Evolutionary conservation across 148 eudicot species (phyloP).

Genomic region (Selenicereus undatus): DNA sequence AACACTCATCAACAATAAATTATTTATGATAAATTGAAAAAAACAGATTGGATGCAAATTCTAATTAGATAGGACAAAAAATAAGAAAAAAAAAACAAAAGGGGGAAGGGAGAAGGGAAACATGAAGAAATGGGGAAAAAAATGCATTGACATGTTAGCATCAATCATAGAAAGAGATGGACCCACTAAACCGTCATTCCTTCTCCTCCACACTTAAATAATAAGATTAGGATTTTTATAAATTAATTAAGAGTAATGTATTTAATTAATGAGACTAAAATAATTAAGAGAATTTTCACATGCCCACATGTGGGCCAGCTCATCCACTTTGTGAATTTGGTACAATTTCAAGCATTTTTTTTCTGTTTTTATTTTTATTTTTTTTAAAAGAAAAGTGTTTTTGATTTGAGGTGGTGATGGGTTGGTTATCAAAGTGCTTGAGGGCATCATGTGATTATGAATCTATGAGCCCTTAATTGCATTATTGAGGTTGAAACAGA

Average conservation of each 20-base stretch:
- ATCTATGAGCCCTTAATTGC: not conserved
- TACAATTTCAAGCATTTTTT: not conserved
- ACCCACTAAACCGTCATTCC: slow-evolving; percentile 26
- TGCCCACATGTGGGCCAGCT: slow-evolving; percentile 32
- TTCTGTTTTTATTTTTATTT: not conserved
- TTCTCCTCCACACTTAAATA: not conserved
- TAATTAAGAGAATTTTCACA: slow-evolving; percentile 23
- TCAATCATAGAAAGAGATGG: slow-evolving; percentile 23
- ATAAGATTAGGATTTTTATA: not conserved
- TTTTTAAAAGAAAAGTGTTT: not conserved
- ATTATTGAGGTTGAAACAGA: slow-evolving; percentile 12
- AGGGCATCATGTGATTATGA: slow-evolving; percentile 25
- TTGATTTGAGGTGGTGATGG: not conserved
- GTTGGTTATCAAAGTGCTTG: slow-evolving; percentile 17
- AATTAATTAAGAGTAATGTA: not conserved
- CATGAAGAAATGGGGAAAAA: slow-evolving; percentile 1
- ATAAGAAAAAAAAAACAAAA: not conserved
- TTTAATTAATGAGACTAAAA: not conserved
- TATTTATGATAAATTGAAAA: too few species aligned
- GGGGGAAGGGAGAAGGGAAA: not conserved
- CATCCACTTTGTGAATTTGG: slow-evolving; percentile 18
- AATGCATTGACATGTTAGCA: slow-evolving; percentile 20
- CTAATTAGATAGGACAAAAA: not conserved
- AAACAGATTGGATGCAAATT: too few species aligned
- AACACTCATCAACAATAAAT: too few species aligned